Evolutionary conservation across 768 basidiomycete species (phyloP).

Genomic region (Clitopilus hobsonii): DNA sequence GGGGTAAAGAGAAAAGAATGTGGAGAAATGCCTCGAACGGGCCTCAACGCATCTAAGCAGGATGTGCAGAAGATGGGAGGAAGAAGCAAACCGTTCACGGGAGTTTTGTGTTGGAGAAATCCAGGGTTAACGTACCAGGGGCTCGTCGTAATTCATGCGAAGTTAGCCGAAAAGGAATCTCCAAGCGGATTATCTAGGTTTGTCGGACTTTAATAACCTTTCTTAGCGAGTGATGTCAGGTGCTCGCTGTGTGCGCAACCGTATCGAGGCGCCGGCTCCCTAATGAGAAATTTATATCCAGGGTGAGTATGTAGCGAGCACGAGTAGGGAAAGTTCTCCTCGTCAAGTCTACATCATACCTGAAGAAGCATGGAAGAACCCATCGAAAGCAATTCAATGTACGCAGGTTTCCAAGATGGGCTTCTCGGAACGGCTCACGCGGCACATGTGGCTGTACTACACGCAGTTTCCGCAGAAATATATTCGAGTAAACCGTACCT

Average conservation of each 20-base stretch:
- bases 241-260: neutral
- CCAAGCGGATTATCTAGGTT: conserved; percentile 1
- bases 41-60: conserved; percentile 35
- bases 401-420: neutral
- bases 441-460: neutral
- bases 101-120: neutral
- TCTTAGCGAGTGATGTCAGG: neutral
- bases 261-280: neutral
- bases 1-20: conserved; percentile 23
- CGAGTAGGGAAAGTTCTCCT: neutral
- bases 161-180: neutral
- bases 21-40: conserved; percentile 29
- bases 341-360: neutral
- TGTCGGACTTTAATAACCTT: neutral
- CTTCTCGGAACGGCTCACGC: neutral
- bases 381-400: no score
- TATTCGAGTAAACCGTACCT: no score
- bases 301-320: neutral
- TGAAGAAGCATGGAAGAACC: no score
- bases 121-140: conserved; percentile 1
- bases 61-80: conserved; percentile 13
- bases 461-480: neutral
- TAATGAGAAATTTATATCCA: neutral
- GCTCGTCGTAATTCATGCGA: neutral
- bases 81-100: conserved; percentile 18